These are phyloP conservation scores for Phytopythium litorale DNA, from an alignment of 352 stramenopile genomes.

Conservation along the genomic window DNA sequence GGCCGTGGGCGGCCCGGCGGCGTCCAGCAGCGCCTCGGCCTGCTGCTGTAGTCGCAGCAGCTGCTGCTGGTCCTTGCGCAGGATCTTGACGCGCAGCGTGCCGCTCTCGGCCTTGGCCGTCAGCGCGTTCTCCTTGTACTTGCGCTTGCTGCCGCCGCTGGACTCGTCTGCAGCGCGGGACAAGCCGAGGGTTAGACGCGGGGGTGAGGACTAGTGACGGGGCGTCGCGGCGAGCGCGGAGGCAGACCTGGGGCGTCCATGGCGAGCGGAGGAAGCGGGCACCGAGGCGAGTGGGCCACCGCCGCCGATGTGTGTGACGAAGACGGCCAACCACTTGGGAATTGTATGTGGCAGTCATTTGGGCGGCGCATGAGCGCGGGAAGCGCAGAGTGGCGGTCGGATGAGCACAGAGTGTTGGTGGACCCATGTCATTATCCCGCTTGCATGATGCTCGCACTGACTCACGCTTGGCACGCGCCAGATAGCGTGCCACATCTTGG, in stretches of 20 bases:
- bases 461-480: neutral
- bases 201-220: too few species aligned
- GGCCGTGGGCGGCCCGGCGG: neutral
- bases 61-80: slow-evolving; percentile 25
- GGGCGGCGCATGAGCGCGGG: neutral
- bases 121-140: slow-evolving; percentile 72
- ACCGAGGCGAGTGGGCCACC: too few species aligned
- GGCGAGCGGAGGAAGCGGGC: neutral
- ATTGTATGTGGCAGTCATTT: neutral
- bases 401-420: neutral
- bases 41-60: neutral
- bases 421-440: neutral
- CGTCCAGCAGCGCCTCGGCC: neutral
- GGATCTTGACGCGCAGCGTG: slow-evolving; percentile 78
- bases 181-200: too few species aligned
- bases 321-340: neutral
- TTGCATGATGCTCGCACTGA: neutral
- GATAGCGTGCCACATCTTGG: neutral
- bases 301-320: too few species aligned
- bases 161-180: neutral
- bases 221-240: too few species aligned
- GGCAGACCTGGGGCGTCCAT: slow-evolving; percentile 5
- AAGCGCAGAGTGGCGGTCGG: neutral
- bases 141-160: slow-evolving; percentile 50
- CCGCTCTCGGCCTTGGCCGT: slow-evolving; percentile 72